Evolutionary conservation across 768 basidiomycete genomes (phyloP), one percentile per base, ranked within the genome.

Genomic region (Dioszegia crocea): DNA sequence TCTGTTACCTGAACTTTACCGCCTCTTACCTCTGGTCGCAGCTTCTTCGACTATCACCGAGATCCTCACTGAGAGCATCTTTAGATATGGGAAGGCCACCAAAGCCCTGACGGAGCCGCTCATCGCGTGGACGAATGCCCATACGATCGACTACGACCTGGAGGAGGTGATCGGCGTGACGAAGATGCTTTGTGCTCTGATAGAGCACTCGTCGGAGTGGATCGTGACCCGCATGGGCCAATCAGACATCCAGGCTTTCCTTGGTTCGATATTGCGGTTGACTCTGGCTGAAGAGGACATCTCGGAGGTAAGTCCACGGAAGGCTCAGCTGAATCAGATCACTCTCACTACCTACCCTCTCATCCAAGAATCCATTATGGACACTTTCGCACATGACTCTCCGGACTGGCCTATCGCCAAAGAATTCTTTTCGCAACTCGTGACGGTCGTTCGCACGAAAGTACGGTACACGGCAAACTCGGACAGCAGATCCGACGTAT

Each of bases 271-370:
- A 48, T 77, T 96, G 19, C 81, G 84, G 17, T 87, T 88, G 61
- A 89, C 89, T 0, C 86, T 84, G 0, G 82, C 83, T 0, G 91
- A 93, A 46, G 92, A 93, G 72, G 88, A 89, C 48, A 86, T 88
- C 70, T 91, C 88, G 66, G 90, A 93, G 65, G 77, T 79, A 38
- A 55, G 67, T 49, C 16, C 9, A 29, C 1, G n/a, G 12, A 16
- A 17, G 38, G 17, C 16, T 6, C 12, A 39, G 26, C 45, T 44
- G 29, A 41, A 41, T 23, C 38, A 78, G 73, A 60, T 75, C 45
- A 88, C 88, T 2, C 82, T 94, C 2, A 84, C 84, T 1, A 93
- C 93, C 67, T 94, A 93, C 88, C 93, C 90, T 63, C 79, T 89
- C 39, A 83, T 94, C 57, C 91, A 94, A 75, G 92, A 97, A 71